Evolutionary conservation across 2,329 filamentous ascomycete genomes (phyloP), one percentile per base, ranked within the genome.

Genomic region (Chrysoporthe austroafricana): DNA sequence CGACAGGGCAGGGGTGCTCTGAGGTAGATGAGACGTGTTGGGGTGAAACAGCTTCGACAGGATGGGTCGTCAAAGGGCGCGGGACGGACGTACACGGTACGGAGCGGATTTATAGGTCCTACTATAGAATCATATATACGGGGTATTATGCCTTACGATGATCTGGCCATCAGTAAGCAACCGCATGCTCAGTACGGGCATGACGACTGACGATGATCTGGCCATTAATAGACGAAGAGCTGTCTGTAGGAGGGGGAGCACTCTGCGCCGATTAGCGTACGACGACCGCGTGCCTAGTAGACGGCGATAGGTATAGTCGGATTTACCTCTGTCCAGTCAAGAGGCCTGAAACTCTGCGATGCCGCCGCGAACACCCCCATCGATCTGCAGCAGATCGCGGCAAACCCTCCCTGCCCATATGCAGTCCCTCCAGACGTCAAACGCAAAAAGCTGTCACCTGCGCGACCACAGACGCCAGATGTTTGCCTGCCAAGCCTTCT

Each of bases 331-430:
- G 18, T 8, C 44, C 44, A 21, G 44, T 48, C 44, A 21, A 18
- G 16, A 21, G 44, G n/a, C 16, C 16, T 52, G 26, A 52, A 52
- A 26, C n/a, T 52, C 48, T 39, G 48, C 48, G 11, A 21, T 5
- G 6, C 48, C 11, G 48, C 11, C 21, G 5, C 4, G 48, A 4
- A 4, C 5, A 26, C 7, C 50, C 26, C 26, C 50, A 34, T 34
- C 50, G 50, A 32, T 54, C 50, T 34, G 14, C 50, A 54, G 50
- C 50, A 54, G 50, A 54, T 54, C 50, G 32, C 50, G 50, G 50
- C 50, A 21, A 32, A 13, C 32, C 50, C 14, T 54, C 50, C 32
- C 14, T 34, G 50, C 50, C 13, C 21, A 54, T 34, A 11, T 34
- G 50, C 26, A 26, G 16, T 34, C n/a, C 44, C 43, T 8, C 7